A percentile compares a stretch with the other conserved stretches of the same genome.
These are phyloP conservation scores for Gonium pectorale DNA, from an alignment of 139 green algal species.

Conservation along the genomic window DNA sequence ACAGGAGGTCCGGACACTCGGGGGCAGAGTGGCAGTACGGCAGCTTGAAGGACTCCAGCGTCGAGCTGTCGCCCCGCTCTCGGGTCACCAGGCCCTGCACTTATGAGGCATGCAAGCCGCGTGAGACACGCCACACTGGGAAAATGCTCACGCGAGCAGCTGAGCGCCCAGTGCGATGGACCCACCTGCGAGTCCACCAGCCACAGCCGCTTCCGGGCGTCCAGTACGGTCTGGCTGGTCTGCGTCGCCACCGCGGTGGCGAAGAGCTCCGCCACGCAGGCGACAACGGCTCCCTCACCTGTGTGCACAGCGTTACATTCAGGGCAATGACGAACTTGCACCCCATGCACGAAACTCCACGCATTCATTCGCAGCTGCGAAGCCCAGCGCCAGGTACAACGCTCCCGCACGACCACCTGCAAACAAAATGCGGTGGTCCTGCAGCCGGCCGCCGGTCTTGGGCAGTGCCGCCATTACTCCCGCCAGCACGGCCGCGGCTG, in stretches of 20 bases:
- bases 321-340: no score
- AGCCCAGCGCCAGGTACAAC: no score
- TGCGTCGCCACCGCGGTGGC: conserved; percentile 73
- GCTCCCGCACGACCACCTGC: conserved; percentile 52
- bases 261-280: conserved; percentile 84
- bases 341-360: no score
- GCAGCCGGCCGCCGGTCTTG: conserved; percentile 66
- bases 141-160: no score
- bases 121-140: not conserved
- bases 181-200: conserved; percentile 73
- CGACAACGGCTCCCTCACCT: conserved; percentile 73
- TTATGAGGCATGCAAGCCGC: not conserved
- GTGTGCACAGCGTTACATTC: no score
- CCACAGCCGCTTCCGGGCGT: conserved; percentile 81
- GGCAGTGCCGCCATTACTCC: conserved; percentile 78
- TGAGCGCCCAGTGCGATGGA: not conserved
- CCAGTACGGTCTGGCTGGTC: conserved; percentile 72
- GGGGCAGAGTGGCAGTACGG: conserved; percentile 74
- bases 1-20: conserved; percentile 62
- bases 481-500: conserved; percentile 80
- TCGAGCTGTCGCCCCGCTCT: conserved; percentile 71
- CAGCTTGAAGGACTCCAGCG: conserved; percentile 84
- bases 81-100: conserved; percentile 81
- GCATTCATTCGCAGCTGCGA: no score
- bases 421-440: conserved; percentile 77